phyloP scores from a whole-genome alignment of 1,139 yeast genomes.

The Lodderomyces parapsilosis region DNA sequence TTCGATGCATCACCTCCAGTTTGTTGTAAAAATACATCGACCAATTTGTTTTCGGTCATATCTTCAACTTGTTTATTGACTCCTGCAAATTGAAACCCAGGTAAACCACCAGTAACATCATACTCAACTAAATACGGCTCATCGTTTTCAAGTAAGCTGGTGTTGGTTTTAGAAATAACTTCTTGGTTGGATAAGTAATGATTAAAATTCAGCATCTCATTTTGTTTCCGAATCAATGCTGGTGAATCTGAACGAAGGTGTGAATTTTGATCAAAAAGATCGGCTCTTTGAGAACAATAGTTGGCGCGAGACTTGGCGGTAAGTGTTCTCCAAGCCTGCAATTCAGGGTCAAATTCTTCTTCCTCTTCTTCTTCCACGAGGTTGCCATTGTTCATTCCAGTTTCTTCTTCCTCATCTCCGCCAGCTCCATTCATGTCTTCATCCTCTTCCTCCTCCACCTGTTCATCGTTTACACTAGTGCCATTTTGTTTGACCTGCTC shows the following conservation, averaged over 20 bases:
- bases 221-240: constrained; percentile 62
- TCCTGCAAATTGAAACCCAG: constrained; percentile 60
- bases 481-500: background rate
- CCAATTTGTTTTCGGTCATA: constrained; percentile 48
- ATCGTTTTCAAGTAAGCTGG: constrained; percentile 53
- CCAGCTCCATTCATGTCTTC: constrained; percentile 4
- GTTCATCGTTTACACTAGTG: constrained; percentile 1
- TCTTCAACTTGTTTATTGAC: constrained; percentile 45
- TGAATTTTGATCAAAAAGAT: constrained; percentile 56
- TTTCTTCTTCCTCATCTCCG: constrained; percentile 27
- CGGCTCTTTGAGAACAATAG: constrained; percentile 67
- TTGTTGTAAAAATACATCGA: constrained; percentile 35
- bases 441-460: constrained; percentile 6
- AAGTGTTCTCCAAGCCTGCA: constrained; percentile 76
- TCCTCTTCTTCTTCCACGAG: constrained; percentile 42
- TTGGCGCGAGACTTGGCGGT: constrained; percentile 81
- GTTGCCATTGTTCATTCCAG: constrained; percentile 18
- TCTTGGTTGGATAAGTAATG: constrained; percentile 46
- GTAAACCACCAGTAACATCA: constrained; percentile 79
- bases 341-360: constrained; percentile 62
- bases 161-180: constrained; percentile 38
- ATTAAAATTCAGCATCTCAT: constrained; percentile 57
- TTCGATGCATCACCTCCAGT: constrained; percentile 28
- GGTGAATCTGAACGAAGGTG: constrained; percentile 63
- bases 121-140: constrained; percentile 79